These are phyloP conservation scores for Cercospora nicotianae DNA, from an alignment of 2,329 filamentous ascomycete genomes.

Conservation along the genomic window DNA sequence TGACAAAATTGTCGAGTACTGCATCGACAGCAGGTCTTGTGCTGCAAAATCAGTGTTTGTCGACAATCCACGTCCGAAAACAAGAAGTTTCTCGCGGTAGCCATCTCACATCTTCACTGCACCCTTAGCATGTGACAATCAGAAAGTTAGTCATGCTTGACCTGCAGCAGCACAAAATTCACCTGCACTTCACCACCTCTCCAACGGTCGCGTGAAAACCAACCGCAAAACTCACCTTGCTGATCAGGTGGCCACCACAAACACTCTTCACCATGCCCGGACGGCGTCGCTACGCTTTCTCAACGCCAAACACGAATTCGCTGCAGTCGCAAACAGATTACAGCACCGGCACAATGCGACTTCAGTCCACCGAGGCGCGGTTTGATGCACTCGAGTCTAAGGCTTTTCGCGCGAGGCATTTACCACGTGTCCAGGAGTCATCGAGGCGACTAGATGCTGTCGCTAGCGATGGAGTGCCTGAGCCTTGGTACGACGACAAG, in stretches of 20 bases:
- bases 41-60: neutral
- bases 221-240: neutral
- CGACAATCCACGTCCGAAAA: neutral
- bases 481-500: neutral
- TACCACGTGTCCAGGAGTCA: neutral
- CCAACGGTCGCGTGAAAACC: neutral
- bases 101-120: neutral
- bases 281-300: neutral
- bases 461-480: neutral
- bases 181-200: neutral
- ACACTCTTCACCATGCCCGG: neutral
- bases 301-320: neutral
- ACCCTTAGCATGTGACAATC: neutral
- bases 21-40: neutral
- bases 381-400: neutral
- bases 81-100: neutral
- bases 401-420: neutral
- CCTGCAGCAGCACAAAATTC: neutral
- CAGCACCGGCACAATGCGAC: neutral
- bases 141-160: neutral
- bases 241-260: neutral
- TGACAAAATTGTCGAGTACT: neutral
- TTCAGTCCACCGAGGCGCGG: neutral
- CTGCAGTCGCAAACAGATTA: neutral
- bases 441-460: constrained; percentile 1